Conservation (phyloP, 2,329 filamentous ascomycete genomes). For the Colletotrichum zoysiae region DNA sequence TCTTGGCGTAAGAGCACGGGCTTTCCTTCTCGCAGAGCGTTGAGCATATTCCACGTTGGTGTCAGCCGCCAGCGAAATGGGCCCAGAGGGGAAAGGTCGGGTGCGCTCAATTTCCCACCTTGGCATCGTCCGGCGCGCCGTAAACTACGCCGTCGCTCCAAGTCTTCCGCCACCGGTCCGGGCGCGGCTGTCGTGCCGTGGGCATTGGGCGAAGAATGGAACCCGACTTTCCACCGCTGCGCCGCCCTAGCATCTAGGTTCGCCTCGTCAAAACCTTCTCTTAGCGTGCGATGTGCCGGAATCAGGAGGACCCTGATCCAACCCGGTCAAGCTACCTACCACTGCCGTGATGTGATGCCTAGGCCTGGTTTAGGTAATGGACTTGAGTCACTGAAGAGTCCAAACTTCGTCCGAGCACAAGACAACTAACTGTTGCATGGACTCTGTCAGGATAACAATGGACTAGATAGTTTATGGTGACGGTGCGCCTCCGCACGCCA, state of each 20-base stretch:
- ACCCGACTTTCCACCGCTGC: slow-evolving; percentile 2
- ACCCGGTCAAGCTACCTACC: slow-evolving; percentile 10
- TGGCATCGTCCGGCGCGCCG: slow-evolving; percentile 12
- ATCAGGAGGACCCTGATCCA: slow-evolving; percentile 31
- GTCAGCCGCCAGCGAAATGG: not conserved
- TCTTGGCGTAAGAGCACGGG: not conserved
- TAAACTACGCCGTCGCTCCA: slow-evolving; percentile 4
- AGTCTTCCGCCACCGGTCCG: slow-evolving; percentile 20
- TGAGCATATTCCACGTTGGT: not conserved
- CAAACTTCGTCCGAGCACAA: slow-evolving; percentile 38
- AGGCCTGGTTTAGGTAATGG: slow-evolving; percentile 6
- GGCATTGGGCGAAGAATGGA: slow-evolving; percentile 3
- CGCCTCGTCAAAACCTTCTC: slow-evolving; percentile 25
- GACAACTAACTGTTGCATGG: not conserved
- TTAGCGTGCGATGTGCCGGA: slow-evolving; percentile 19
- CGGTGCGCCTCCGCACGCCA: slow-evolving; percentile 9
- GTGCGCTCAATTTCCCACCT: slow-evolving; percentile 16
- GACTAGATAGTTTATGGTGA: not conserved
- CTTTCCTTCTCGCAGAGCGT: not conserved
- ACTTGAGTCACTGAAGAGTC: slow-evolving; percentile 7
- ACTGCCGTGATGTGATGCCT: slow-evolving; percentile 6
- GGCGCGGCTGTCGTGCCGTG: slow-evolving; percentile 15
- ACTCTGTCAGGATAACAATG: slow-evolving; percentile 2
- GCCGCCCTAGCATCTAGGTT: slow-evolving; percentile 28
- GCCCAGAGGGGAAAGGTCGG: not conserved